A percentile compares a stretch with the other conserved stretches of the same genome.
phyloP scores from a whole-genome alignment of 345 rosid species.

The Cardamine occulta region DNA sequence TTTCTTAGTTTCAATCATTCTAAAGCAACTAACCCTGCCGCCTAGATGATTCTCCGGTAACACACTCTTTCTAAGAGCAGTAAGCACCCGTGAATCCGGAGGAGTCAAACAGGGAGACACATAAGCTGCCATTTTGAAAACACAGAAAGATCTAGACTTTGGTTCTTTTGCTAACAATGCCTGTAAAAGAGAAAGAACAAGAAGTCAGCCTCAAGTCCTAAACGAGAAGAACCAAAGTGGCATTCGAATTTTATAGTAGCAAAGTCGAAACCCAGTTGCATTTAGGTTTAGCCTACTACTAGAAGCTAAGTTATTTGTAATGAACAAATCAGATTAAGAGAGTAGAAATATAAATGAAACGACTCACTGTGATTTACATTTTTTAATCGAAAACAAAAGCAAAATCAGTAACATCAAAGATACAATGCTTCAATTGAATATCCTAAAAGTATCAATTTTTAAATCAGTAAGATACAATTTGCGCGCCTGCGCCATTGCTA shows the following conservation, averaged over 20 bases:
- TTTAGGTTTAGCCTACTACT: not conserved
- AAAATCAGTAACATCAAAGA: not conserved
- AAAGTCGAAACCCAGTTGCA: not conserved
- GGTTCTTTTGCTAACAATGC: not conserved
- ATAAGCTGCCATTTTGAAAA: conserved; percentile 59
- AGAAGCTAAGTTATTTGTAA: not conserved
- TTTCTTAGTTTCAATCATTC: conserved; percentile 47
- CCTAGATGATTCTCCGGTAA: conserved; percentile 48
- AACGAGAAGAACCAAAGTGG: not conserved
- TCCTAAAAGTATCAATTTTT: not conserved
- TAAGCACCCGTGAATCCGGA: conserved; percentile 57
- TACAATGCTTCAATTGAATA: not conserved
- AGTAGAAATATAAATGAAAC: not conserved
- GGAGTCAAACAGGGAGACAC: conserved; percentile 53
- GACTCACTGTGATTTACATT: not conserved
- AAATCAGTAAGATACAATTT: not conserved
- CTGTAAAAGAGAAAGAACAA: conserved; percentile 22
- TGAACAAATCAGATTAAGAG: conserved; percentile 3
- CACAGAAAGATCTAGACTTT: conserved; percentile 7
- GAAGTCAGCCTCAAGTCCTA: conserved; percentile 27
- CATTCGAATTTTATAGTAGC: not conserved
- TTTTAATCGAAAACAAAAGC: not conserved
- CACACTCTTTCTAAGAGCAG: conserved; percentile 60
- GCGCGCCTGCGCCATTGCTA: not conserved
- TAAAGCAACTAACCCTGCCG: conserved; percentile 48